Evolutionary conservation across 306 rosid genomes (phyloP).

Genomic region (Macrotyloma uniflorum): DNA sequence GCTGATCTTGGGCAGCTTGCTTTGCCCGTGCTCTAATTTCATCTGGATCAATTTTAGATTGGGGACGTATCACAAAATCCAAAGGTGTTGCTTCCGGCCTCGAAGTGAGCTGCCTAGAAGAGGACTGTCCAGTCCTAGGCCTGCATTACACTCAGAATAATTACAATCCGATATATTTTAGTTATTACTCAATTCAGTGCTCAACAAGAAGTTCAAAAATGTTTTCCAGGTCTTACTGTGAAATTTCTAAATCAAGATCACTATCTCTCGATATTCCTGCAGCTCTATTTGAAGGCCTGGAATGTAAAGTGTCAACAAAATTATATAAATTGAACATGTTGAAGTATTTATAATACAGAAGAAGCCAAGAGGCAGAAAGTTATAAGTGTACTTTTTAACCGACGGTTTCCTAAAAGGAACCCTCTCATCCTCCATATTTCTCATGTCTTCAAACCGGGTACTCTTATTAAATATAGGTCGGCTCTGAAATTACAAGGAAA

Average conservation of each 20-base stretch:
- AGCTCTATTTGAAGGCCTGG: conserved; percentile 73
- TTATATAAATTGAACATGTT: conserved; percentile 9
- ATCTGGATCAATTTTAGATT: conserved; percentile 92
- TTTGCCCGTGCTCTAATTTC: conserved; percentile 94
- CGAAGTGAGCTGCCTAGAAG: conserved; percentile 77
- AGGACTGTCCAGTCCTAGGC: conserved; percentile 84
- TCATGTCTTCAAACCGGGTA: conserved; percentile 97
- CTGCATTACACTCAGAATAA: conserved; percentile 51
- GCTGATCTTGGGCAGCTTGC: conserved; percentile 83
- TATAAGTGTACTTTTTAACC: conserved; percentile 62
- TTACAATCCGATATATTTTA: conserved; percentile 22
- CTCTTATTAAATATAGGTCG: conserved; percentile 93
- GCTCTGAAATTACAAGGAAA: conserved; percentile 64
- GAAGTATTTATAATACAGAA: background rate
- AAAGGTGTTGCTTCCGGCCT: conserved; percentile 97
- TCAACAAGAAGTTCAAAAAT: background rate
- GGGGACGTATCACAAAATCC: conserved; percentile 95
- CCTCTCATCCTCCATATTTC: conserved; percentile 79
- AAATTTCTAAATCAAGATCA: conserved; percentile 89
- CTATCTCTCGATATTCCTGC: conserved; percentile 93
- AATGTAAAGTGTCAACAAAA: conserved; percentile 42
- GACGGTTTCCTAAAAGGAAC: conserved; percentile 76
- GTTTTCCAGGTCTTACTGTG: conserved; percentile 62
- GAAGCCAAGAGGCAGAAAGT: background rate
- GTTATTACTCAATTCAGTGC: background rate